A percentile compares a stretch with the other conserved stretches of the same genome.
Evolutionary conservation across 2,329 filamentous ascomycete species (phyloP).

Genomic region (Colletotrichum caudatum): DNA sequence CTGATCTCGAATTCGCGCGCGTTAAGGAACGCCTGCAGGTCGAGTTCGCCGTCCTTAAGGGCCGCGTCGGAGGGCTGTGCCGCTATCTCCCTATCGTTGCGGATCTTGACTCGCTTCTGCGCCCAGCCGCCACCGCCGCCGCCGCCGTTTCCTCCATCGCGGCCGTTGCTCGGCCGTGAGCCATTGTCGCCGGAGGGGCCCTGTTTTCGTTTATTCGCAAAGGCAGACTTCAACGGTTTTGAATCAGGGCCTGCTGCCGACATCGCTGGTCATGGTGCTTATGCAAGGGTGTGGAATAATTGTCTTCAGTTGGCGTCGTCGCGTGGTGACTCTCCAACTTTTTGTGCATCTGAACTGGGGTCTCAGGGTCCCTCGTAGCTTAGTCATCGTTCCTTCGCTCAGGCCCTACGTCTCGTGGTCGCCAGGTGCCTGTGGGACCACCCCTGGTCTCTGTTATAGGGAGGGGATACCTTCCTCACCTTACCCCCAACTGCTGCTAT

Average conservation of each 20-base stretch:
- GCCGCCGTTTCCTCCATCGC: slow-evolving; percentile 32
- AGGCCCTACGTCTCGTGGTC: too few species aligned
- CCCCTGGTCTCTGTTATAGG: too few species aligned
- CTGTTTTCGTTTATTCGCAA: slow-evolving; percentile 48
- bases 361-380: background rate
- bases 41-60: slow-evolving; percentile 80
- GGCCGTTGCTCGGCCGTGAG: slow-evolving; percentile 46
- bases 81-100: slow-evolving; percentile 63
- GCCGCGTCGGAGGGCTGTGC: slow-evolving; percentile 64
- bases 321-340: slow-evolving; percentile 15
- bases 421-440: too few species aligned
- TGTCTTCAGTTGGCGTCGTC: slow-evolving; percentile 19
- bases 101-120: slow-evolving; percentile 60
- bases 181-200: slow-evolving; percentile 40
- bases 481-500: too few species aligned
- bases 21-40: slow-evolving; percentile 85
- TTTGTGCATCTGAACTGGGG: background rate
- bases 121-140: slow-evolving; percentile 44
- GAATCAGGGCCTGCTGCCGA: slow-evolving; percentile 29
- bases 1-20: slow-evolving; percentile 91
- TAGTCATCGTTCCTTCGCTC: background rate
- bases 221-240: slow-evolving; percentile 35
- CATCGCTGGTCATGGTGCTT: slow-evolving; percentile 37
- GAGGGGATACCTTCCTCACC: too few species aligned
- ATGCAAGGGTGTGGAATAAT: slow-evolving; percentile 6